phyloP scores from a whole-genome alignment of 2,329 filamentous ascomycete species.

The Colletotrichum cuscutae region DNA sequence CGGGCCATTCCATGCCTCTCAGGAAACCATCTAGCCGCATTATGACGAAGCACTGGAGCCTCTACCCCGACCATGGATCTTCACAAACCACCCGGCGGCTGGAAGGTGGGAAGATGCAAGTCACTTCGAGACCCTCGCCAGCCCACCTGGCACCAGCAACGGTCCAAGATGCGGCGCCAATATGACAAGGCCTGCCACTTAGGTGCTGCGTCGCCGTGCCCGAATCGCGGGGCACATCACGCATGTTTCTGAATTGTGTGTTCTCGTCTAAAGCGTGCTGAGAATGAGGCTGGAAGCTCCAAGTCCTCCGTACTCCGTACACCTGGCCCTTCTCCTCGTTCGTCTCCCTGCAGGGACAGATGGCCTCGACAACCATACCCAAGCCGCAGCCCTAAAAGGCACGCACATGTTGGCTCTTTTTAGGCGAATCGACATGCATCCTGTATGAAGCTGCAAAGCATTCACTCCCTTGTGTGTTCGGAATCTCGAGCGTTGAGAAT shows the following conservation, averaged over 20 bases:
- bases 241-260: background rate
- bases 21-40: constrained; percentile 8
- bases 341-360: background rate
- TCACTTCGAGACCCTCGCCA: constrained; percentile 28
- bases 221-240: constrained; percentile 29
- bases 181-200: background rate
- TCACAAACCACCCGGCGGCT: constrained; percentile 18
- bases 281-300: constrained; percentile 22
- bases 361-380: background rate
- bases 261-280: constrained; percentile 15
- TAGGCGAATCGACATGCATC: background rate
- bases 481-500: background rate
- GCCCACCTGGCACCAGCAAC: constrained; percentile 10
- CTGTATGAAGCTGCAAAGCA: constrained; percentile 15
- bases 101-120: constrained; percentile 34
- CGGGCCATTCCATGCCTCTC: background rate
- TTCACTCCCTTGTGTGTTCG: background rate
- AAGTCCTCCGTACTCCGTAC: background rate
- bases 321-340: background rate
- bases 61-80: constrained; percentile 16
- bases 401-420: background rate
- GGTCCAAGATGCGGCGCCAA: constrained; percentile 10
- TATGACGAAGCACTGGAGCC: constrained; percentile 27
- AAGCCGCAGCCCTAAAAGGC: constrained; percentile 10
- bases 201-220: background rate